Conservation (phyloP, 2,329 filamentous ascomycete genomes). For the Paecilomyces formosus region DNA sequence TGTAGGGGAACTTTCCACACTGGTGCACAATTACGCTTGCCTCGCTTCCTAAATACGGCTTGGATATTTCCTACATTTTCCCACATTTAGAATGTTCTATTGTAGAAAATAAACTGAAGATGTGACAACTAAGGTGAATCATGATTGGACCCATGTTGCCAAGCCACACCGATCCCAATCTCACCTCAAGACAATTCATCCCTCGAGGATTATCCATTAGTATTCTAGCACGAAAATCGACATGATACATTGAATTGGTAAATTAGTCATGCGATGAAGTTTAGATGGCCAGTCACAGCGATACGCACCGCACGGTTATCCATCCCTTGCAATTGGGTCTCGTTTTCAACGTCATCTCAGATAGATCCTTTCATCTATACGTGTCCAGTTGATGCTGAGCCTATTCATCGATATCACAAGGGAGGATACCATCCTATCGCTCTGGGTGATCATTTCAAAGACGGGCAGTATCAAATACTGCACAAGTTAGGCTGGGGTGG, state of each 20-base stretch:
- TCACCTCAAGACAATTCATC: too few relatives aligned
- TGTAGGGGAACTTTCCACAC: too few relatives aligned
- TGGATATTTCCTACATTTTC: too few relatives aligned
- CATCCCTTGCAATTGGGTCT: background rate
- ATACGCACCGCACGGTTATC: background rate
- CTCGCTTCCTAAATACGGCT: too few relatives aligned
- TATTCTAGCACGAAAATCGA: too few relatives aligned
- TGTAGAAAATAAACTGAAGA: too few relatives aligned
- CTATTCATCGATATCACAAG: background rate
- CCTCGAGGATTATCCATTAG: too few relatives aligned
- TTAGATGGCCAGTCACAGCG: background rate
- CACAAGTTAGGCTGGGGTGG: constrained; percentile 32
- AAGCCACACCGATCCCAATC: too few relatives aligned
- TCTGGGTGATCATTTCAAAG: constrained; percentile 20
- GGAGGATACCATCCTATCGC: constrained; percentile 18
- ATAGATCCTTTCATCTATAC: background rate
- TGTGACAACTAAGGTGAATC: too few relatives aligned
- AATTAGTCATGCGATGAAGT: background rate
- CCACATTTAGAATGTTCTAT: too few relatives aligned
- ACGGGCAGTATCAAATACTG: constrained; percentile 26
- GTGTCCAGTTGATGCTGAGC: background rate
- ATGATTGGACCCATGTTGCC: too few relatives aligned
- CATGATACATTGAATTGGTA: background rate
- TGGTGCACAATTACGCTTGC: too few relatives aligned
- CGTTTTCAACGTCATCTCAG: background rate